These are phyloP conservation scores for Tetrahymena thermophila DNA, from an alignment of 73 alveolate species.

Conservation along the genomic window DNA sequence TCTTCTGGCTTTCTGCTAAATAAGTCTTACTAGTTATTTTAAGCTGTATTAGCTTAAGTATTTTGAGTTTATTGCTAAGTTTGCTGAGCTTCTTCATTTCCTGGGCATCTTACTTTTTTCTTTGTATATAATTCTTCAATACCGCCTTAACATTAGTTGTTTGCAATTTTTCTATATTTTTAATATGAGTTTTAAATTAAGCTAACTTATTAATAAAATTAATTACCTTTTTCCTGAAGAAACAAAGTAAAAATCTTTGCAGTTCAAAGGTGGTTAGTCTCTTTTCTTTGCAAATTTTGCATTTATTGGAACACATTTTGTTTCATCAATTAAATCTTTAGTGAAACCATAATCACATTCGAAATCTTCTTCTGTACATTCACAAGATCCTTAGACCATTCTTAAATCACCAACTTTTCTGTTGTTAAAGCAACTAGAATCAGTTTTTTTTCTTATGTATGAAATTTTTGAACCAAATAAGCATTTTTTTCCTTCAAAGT, in stretches of 20 bases:
- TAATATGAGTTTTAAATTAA: not conserved
- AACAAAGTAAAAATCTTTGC: not conserved
- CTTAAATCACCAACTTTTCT: conserved; percentile 36
- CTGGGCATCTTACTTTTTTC: not conserved
- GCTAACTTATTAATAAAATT: not conserved
- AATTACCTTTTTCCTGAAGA: not conserved
- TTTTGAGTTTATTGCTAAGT: not conserved
- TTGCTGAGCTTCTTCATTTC: not conserved
- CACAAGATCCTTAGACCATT: conserved; percentile 56
- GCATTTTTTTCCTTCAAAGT: conserved; percentile 63
- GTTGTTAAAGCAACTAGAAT: conserved; percentile 62
- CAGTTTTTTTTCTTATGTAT: conserved; percentile 73
- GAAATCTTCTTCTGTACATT: conserved; percentile 74
- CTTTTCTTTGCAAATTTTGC: conserved; percentile 14
- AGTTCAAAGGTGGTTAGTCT: conserved; percentile 14
- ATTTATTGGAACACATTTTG: conserved; percentile 22
- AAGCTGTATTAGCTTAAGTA: not conserved
- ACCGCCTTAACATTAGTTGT: not conserved
- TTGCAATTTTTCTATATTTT: not conserved
- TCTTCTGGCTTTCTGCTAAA: not conserved
- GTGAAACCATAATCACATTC: conserved; percentile 72
- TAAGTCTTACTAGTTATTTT: not conserved
- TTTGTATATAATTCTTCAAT: not conserved
- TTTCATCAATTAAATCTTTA: conserved; percentile 43
- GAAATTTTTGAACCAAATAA: conserved; percentile 67